These are phyloP conservation scores for Brassica rapa DNA, from an alignment of 345 rosid species.

Conservation along the genomic window DNA sequence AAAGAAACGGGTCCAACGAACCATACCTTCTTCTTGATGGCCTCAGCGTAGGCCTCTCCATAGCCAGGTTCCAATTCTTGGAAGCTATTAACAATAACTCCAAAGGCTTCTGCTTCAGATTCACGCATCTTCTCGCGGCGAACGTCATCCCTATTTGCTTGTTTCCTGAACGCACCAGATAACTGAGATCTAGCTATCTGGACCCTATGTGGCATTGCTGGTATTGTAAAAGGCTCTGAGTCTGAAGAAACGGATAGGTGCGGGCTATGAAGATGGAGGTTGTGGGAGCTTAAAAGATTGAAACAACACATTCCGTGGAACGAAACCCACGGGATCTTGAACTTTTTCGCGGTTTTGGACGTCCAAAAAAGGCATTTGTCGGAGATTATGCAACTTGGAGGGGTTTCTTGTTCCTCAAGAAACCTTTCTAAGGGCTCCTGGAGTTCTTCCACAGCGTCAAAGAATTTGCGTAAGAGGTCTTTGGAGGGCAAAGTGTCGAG, in stretches of 20 bases:
- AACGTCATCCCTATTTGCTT: conserved; percentile 52
- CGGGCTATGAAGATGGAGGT: conserved; percentile 43
- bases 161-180: conserved; percentile 54
- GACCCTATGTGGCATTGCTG: conserved; percentile 50
- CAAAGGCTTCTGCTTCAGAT: conserved; percentile 59
- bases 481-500: conserved; percentile 67
- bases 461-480: conserved; percentile 55
- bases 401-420: conserved; percentile 41
- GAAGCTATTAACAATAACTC: conserved; percentile 69
- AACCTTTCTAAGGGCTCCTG: conserved; percentile 58
- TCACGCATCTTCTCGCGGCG: conserved; percentile 61
- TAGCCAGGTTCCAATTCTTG: conserved; percentile 61
- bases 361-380: conserved; percentile 82
- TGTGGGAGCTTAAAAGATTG: conserved; percentile 58
- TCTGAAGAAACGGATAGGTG: conserved; percentile 49
- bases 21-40: conserved; percentile 61
- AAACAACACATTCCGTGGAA: conserved; percentile 84
- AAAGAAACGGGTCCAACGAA: conserved; percentile 81
- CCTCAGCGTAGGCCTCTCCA: conserved; percentile 43
- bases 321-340: conserved; percentile 66
- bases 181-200: conserved; percentile 57
- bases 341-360: conserved; percentile 45
- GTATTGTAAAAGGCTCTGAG: conserved; percentile 58
- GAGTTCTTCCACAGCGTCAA: conserved; percentile 47
- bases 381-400: conserved; percentile 73